Conservation (phyloP, 176 grass and related monocot genomes). For the Oryza glumipatula region DNA sequence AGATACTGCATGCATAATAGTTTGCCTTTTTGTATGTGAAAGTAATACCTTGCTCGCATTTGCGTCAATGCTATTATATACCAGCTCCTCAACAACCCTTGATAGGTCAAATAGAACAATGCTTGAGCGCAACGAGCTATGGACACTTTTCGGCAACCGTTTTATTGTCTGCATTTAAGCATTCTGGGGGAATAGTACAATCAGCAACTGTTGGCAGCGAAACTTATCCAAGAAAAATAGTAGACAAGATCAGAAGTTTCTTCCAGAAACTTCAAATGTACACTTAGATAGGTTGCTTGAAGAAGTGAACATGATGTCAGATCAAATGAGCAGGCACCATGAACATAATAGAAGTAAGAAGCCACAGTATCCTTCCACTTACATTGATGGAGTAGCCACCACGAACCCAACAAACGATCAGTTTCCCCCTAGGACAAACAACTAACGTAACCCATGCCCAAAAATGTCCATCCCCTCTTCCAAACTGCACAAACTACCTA, state of each 20-base stretch:
- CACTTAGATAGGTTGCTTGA: not conserved
- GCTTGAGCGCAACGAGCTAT: conserved; percentile 68
- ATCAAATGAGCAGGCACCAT: not conserved
- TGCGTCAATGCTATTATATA: conserved; percentile 91
- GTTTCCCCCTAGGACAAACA: not conserved
- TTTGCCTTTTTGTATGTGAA: not conserved
- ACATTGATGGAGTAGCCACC: not conserved
- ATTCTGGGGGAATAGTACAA: conserved; percentile 27
- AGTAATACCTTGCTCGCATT: conserved; percentile 63
- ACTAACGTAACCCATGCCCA: not conserved
- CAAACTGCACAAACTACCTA: not conserved
- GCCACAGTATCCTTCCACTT: not conserved
- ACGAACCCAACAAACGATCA: not conserved
- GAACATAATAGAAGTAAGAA: not conserved
- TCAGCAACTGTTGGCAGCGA: not conserved
- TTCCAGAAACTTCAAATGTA: not conserved
- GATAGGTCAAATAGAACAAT: conserved; percentile 73
- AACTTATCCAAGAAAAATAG: conserved; percentile 19
- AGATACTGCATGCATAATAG: conserved; percentile 18
- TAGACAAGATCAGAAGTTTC: not conserved
- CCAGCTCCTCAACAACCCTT: conserved; percentile 85
- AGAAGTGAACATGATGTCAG: not conserved
- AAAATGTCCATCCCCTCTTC: not conserved
- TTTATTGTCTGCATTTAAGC: conserved; percentile 67
- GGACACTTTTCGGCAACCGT: conserved; percentile 58